Percentiles rank a stretch among this genome's conserved stretches.
These are phyloP conservation scores for Aspergillus uvarum DNA, from an alignment of 2,329 filamentous ascomycete species.

Conservation along the genomic window DNA sequence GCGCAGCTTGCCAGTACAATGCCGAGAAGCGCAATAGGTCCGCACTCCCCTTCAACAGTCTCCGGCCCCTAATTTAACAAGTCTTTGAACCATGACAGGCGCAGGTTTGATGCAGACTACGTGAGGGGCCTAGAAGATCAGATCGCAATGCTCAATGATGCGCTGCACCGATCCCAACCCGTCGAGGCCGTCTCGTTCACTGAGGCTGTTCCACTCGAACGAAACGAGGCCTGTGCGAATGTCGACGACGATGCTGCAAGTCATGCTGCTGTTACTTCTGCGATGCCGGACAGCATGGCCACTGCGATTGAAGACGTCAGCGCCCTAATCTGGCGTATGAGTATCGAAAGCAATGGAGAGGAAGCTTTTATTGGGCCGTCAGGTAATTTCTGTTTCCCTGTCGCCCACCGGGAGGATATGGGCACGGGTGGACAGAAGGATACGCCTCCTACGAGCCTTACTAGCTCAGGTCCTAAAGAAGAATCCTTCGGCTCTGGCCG, in stretches of 20 bases:
- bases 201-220: too few species aligned
- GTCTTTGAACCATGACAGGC: not conserved
- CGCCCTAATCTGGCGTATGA: conserved; percentile 2
- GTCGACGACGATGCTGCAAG: too few species aligned
- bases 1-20: not conserved
- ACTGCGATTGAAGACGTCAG: not conserved
- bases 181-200: too few species aligned
- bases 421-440: not conserved
- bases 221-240: too few species aligned
- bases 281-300: too few species aligned
- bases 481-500: too few species aligned
- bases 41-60: not conserved
- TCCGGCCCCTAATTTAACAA: too few species aligned
- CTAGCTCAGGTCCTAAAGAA: too few species aligned
- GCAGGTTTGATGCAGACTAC: not conserved
- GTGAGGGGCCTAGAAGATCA: not conserved
- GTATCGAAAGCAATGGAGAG: conserved; percentile 4
- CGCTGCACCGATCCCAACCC: not conserved
- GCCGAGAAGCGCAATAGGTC: not conserved
- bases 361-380: conserved; percentile 1
- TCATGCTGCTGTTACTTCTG: too few species aligned
- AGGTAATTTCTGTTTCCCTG: conserved; percentile 3
- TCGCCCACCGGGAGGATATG: not conserved
- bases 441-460: too few species aligned
- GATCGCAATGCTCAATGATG: not conserved